Conservation (phyloP, 106 monocot genomes). For the Iris macrosiphon region DNA sequence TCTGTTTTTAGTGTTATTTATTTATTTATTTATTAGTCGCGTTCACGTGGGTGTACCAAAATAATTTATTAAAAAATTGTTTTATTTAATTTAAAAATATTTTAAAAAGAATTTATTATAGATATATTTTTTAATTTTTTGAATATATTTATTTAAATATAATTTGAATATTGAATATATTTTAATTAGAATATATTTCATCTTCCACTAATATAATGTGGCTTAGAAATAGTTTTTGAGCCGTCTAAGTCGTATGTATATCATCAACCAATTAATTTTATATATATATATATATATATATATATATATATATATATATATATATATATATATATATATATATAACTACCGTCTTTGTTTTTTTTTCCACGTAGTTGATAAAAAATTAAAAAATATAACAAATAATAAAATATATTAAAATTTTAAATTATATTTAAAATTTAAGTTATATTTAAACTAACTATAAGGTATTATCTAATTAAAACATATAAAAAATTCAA, state of each 20-base stretch:
- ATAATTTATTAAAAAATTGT: background rate
- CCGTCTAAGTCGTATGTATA: too few relatives aligned
- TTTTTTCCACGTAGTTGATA: background rate
- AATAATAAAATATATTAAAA: background rate
- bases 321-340: background rate
- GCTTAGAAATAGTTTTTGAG: too few relatives aligned
- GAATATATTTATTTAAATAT: background rate
- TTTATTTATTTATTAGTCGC: background rate
- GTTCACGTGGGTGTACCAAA: background rate
- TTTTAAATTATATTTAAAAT: too few relatives aligned
- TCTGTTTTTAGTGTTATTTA: background rate
- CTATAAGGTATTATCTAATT: too few relatives aligned
- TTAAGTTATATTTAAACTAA: too few relatives aligned
- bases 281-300: conserved; percentile 1
- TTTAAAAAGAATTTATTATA: too few relatives aligned
- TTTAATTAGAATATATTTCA: too few relatives aligned
- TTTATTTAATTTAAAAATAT: background rate
- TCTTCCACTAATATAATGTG: too few relatives aligned
- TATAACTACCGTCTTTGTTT: too few relatives aligned
- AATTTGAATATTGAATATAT: too few relatives aligned
- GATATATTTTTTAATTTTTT: background rate
- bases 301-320: background rate
- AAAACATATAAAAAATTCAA: too few relatives aligned
- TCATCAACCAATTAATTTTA: too few relatives aligned
- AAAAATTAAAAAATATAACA: background rate